A percentile compares a stretch with the other conserved stretches of the same genome.
phyloP scores from a whole-genome alignment of 1,139 yeast species.

The Sugiyamaella xylanicola region DNA sequence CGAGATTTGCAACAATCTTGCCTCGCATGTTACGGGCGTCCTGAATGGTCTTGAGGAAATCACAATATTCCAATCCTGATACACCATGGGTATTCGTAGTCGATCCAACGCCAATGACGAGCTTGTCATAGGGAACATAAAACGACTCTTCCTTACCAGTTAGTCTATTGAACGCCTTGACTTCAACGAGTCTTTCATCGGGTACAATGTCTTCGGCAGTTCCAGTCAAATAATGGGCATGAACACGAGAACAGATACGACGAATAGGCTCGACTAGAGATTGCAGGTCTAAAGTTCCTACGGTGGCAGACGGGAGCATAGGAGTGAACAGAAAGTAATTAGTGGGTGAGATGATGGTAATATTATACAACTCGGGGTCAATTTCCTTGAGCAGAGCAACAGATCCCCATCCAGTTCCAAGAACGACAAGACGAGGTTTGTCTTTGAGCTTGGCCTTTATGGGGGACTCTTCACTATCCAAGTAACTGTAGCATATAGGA shows the following conservation, averaged over 20 bases:
- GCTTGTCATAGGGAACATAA: slow-evolving; percentile 65
- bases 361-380: slow-evolving; percentile 54
- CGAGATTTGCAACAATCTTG: slow-evolving; percentile 56
- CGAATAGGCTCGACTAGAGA: slow-evolving; percentile 62
- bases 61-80: slow-evolving; percentile 59
- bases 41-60: slow-evolving; percentile 63
- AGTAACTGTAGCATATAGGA: slow-evolving; percentile 54
- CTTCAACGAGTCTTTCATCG: slow-evolving; percentile 56
- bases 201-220: slow-evolving; percentile 56
- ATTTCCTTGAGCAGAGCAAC: slow-evolving; percentile 46
- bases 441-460: slow-evolving; percentile 45
- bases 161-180: slow-evolving; percentile 46
- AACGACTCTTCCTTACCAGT: slow-evolving; percentile 47
- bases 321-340: slow-evolving; percentile 64
- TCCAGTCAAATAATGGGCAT: slow-evolving; percentile 61
- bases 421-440: slow-evolving; percentile 57
- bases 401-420: slow-evolving; percentile 66
- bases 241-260: slow-evolving; percentile 48
- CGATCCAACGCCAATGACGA: slow-evolving; percentile 66
- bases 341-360: slow-evolving; percentile 62
- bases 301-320: slow-evolving; percentile 61
- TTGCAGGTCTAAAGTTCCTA: slow-evolving; percentile 56
- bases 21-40: slow-evolving; percentile 61
- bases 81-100: slow-evolving; percentile 67
- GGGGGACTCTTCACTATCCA: slow-evolving; percentile 56